A percentile compares a stretch with the other conserved stretches of the same genome.
These are phyloP conservation scores for Mycosphaerella sp. DNA, from an alignment of 2,329 filamentous ascomycete genomes.

Conservation along the genomic window DNA sequence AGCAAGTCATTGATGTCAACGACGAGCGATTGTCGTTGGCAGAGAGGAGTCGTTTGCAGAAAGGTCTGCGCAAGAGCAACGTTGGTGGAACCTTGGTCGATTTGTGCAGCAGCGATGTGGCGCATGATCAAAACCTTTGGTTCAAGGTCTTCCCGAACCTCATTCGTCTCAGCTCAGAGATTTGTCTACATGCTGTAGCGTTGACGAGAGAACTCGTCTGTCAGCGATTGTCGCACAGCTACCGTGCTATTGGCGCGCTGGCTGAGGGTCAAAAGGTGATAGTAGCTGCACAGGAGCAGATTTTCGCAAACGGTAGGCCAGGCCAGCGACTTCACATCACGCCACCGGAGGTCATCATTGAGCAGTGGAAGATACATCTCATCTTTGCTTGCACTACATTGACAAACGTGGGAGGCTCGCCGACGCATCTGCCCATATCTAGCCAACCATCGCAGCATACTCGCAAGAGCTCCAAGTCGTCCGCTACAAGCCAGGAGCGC, in stretches of 20 bases:
- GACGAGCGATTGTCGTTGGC: constrained; percentile 87
- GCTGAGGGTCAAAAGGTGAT: constrained; percentile 57
- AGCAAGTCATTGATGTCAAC: constrained; percentile 83
- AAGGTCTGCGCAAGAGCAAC: constrained; percentile 78
- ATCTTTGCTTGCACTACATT: constrained; percentile 96
- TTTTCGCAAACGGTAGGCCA: constrained; percentile 34
- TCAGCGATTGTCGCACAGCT: constrained; percentile 87
- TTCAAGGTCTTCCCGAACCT: constrained; percentile 97
- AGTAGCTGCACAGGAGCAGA: constrained; percentile 56
- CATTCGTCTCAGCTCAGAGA: constrained; percentile 81
- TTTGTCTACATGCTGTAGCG: constrained; percentile 84
- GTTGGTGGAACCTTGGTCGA: constrained; percentile 83
- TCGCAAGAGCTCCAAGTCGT: constrained; percentile 70
- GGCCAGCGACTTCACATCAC: constrained; percentile 52
- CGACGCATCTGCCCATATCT: constrained; percentile 49
- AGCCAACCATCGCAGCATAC: constrained; percentile 62
- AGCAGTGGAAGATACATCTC: constrained; percentile 97
- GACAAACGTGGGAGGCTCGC: constrained; percentile 61
- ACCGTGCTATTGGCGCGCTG: constrained; percentile 71
- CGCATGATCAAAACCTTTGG: constrained; percentile 92
- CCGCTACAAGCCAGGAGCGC: constrained; percentile 60
- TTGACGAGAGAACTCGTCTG: constrained; percentile 89
- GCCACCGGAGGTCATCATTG: constrained; percentile 79
- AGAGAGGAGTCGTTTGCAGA: constrained; percentile 84
- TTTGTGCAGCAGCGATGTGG: constrained; percentile 88